Evolutionary conservation across 83 land plant genomes (phyloP).

Genomic region (Thuja plicata): DNA sequence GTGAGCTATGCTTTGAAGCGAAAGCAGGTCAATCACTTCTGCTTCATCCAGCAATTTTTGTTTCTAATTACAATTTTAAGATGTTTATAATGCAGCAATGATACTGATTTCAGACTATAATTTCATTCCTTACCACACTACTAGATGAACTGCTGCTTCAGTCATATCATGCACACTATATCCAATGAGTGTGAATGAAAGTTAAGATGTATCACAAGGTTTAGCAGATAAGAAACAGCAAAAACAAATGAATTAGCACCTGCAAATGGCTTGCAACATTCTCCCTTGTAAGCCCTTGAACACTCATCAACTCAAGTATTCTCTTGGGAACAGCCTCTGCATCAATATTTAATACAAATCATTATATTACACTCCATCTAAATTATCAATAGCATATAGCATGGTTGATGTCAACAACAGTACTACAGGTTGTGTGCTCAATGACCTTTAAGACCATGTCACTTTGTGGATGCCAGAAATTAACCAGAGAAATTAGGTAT

Average conservation of each 20-base stretch:
- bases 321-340: conserved; percentile 80
- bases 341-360: conserved; percentile 15
- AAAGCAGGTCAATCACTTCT: conserved; percentile 1
- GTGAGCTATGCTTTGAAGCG: background rate
- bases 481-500: background rate
- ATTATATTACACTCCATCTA: background rate
- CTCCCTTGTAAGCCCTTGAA: conserved; percentile 71
- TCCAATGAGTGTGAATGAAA: background rate
- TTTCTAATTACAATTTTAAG: background rate
- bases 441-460: background rate
- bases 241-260: conserved; percentile 24
- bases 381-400: background rate
- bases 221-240: background rate
- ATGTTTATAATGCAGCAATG: background rate
- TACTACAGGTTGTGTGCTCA: background rate
- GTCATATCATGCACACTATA: background rate
- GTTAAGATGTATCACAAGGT: background rate
- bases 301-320: conserved; percentile 76
- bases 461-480: background rate
- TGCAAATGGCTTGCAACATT: conserved; percentile 82
- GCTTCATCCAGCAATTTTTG: conserved; percentile 2
- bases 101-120: background rate
- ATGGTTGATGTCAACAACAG: background rate
- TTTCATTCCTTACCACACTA: background rate
- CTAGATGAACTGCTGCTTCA: background rate